Base-by-base conservation (phyloP, 164 flowering plant species). In the Stephania yunnanensis region DNA sequence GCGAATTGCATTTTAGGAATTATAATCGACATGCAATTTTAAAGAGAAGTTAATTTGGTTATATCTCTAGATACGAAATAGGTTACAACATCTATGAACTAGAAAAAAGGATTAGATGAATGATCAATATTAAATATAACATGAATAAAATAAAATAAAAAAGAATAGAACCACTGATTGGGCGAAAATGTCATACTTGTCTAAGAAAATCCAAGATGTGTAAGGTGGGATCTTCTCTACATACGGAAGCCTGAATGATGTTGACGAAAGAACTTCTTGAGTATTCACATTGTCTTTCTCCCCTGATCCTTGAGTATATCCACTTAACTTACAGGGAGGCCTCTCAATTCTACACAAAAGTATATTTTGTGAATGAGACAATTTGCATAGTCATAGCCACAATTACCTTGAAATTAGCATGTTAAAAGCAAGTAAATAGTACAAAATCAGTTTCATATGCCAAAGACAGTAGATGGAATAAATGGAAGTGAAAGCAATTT, bases 191-290 rank as follows among this genome's bases (percentile, higher is more conserved):
- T 46, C 81, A 64, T 83, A 91, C 99, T 84, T 90, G 82, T 90
- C 93, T 84, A 95, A 82, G 83, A 91, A 94, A 46, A 94, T 90
- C 98, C 98, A 94, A 29, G 95, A 87, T 29, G 97, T 92, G 80
- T 91, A 94, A n/a, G 95, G 91, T 63, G 97, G 95, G 71, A 92
- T 87, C 76, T 82, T 94, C 76, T 90, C 92, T 78, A 86, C 45
- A 81, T 52, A 76, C 44, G 94, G 93, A 85, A 94, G 92, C 81
- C 84, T 90, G 77, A 80, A 82, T 75, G 80, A 81, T 53, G 79
- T 71, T 42, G 89, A 68, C 25, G 77, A 76, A 4, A 81, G 73
- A 66, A 83, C 86, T 75, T 92, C 97, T 36, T 87, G 88, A 80
- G 77, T 15, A 58, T 78, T 80, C 52, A 75, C 58, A 74, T 69